These are phyloP conservation scores for Sclerotinia nivalis DNA, from an alignment of 2,329 filamentous ascomycete species.

Conservation along the genomic window DNA sequence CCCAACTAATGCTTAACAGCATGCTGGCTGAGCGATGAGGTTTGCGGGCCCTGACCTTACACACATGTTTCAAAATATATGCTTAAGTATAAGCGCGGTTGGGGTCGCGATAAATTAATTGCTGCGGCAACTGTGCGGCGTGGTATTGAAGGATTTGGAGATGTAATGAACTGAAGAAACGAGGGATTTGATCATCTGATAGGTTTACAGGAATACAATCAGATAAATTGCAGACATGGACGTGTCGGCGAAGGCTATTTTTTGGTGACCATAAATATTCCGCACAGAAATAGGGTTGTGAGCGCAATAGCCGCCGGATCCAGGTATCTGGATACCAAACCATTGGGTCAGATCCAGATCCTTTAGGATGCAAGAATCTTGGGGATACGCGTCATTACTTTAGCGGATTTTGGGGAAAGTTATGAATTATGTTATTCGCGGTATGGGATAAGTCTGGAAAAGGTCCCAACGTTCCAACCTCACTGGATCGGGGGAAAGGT, in stretches of 20 bases:
- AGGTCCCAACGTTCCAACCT: too few species aligned
- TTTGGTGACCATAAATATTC: background rate
- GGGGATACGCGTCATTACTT: too few species aligned
- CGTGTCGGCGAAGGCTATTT: too few species aligned
- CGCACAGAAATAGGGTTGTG: too few species aligned
- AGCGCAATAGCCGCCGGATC: background rate
- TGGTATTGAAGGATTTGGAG: too few species aligned
- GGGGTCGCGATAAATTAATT: background rate
- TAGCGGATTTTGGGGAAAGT: too few species aligned
- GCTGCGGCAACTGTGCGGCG: background rate
- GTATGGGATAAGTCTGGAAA: too few species aligned
- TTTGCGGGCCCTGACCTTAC: background rate
- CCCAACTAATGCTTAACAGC: too few species aligned
- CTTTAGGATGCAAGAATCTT: background rate
- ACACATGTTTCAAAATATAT: background rate
- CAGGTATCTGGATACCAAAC: background rate
- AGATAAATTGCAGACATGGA: too few species aligned
- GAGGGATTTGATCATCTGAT: background rate
- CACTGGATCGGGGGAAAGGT: too few species aligned
- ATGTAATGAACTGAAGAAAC: background rate
- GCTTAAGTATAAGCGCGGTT: background rate
- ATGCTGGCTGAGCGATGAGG: background rate
- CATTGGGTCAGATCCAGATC: conserved; percentile 8
- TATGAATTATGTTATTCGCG: too few species aligned
- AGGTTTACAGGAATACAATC: background rate